Evolutionary conservation across 371 early-diverging fungal genomes (phyloP).

Genomic region (Mortierella sp.): DNA sequence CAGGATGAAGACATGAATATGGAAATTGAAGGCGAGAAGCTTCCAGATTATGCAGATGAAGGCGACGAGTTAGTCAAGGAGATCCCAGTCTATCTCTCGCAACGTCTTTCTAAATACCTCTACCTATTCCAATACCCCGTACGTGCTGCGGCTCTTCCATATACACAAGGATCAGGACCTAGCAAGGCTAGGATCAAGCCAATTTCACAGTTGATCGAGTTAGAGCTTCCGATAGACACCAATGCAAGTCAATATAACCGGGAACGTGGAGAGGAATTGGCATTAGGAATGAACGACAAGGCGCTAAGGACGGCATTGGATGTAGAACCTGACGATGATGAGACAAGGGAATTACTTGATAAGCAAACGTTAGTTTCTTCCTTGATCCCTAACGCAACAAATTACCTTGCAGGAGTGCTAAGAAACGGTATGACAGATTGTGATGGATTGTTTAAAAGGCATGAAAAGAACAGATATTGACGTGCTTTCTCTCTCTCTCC

Average conservation of each 20-base stretch:
- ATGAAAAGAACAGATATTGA: neutral
- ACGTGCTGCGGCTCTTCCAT: conserved; percentile 64
- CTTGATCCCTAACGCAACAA: conserved; percentile 81
- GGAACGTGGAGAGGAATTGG: conserved; percentile 85
- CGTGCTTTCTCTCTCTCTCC: no score
- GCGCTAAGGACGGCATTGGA: conserved; percentile 78
- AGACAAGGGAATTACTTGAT: conserved; percentile 74
- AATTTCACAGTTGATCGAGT: conserved; percentile 80
- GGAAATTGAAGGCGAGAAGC: conserved; percentile 19
- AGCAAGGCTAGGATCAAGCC: conserved; percentile 87
- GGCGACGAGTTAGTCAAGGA: conserved; percentile 81
- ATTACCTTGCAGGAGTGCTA: conserved; percentile 84
- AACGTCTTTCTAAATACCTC: conserved; percentile 74
- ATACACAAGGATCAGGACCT: conserved; percentile 60
- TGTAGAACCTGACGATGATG: conserved; percentile 64
- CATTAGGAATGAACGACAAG: conserved; percentile 81
- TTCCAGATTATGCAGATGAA: conserved; percentile 56
- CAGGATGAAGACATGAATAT: conserved; percentile 9
- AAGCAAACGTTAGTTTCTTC: conserved; percentile 83
- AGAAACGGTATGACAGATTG: conserved; percentile 68
- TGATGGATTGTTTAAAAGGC: neutral
- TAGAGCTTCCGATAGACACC: conserved; percentile 89
- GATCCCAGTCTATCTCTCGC: conserved; percentile 83
- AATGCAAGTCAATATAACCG: conserved; percentile 76
- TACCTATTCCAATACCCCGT: conserved; percentile 91